These are phyloP conservation scores for Rosa lucieae DNA, from an alignment of 306 rosid genomes.

Conservation along the genomic window DNA sequence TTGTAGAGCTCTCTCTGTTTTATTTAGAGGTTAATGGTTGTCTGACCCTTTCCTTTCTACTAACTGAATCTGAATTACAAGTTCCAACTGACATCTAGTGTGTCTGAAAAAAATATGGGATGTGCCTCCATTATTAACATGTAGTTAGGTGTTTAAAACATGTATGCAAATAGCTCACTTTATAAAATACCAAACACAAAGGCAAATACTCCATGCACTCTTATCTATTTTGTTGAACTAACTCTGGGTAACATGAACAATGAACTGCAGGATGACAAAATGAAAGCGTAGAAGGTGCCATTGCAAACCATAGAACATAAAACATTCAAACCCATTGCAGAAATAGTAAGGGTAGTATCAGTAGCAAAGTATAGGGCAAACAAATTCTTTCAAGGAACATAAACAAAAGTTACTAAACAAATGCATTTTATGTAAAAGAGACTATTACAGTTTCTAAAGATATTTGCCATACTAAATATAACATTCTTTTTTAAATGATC, in stretches of 20 bases:
- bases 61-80: neutral
- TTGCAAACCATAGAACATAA: no score
- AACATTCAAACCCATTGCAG: no score
- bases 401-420: no score
- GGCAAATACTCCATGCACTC: no score
- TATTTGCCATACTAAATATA: neutral
- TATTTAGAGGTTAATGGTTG: no score
- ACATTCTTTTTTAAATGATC: neutral
- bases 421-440: neutral
- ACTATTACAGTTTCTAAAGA: neutral
- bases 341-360: no score
- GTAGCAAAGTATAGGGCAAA: no score
- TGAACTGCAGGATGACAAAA: neutral
- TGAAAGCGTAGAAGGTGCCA: no score
- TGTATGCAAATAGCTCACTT: no score
- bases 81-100: neutral
- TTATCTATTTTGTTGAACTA: neutral
- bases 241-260: neutral
- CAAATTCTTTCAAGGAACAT: no score
- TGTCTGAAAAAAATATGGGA: neutral
- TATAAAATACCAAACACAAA: neutral
- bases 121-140: neutral
- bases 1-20: no score
- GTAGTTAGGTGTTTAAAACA: neutral
- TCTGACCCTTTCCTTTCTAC: no score